Conservation (phyloP, 768 basidiomycete genomes). For the Zangia roseola region DNA sequence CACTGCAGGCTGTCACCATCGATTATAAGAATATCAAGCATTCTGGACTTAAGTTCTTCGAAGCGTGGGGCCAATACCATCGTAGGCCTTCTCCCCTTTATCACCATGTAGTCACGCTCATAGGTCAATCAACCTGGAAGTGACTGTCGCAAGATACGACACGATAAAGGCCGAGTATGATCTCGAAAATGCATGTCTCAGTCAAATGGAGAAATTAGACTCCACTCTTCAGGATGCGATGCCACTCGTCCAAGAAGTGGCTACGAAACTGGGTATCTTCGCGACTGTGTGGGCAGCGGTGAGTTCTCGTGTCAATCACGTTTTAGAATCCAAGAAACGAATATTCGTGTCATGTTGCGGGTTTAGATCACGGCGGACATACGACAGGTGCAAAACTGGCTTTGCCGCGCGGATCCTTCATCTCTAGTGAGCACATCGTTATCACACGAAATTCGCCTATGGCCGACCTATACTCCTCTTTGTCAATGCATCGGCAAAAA, state of each 20-base stretch:
- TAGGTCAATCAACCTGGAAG: conserved; percentile 4
- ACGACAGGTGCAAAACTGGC: conserved; percentile 5
- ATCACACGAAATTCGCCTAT: too few species aligned
- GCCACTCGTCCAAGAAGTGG: conserved; percentile 21
- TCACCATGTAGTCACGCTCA: conserved; percentile 2
- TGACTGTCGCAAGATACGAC: conserved; percentile 8
- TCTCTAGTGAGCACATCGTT: too few species aligned
- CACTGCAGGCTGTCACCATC: conserved; percentile 1
- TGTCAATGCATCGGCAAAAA: too few species aligned
- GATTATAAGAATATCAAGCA: conserved; percentile 3
- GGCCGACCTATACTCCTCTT: too few species aligned
- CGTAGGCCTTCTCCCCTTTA: conserved; percentile 4
- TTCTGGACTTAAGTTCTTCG: conserved; percentile 8
- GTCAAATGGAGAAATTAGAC: conserved; percentile 17
- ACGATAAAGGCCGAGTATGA: conserved; percentile 8
- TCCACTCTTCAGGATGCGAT: conserved; percentile 6
- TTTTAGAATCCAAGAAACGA: too few species aligned
- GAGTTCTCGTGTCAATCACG: background rate
- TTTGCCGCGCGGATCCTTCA: too few species aligned
- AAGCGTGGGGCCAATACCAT: background rate
- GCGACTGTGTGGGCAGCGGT: conserved; percentile 20
- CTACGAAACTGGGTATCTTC: conserved; percentile 17
- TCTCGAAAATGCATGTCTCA: conserved; percentile 11
- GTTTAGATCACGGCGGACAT: conserved; percentile 21
- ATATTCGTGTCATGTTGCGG: too few species aligned